phyloP scores from a whole-genome alignment of 768 basidiomycete species.

The Tulasnella sp. region DNA sequence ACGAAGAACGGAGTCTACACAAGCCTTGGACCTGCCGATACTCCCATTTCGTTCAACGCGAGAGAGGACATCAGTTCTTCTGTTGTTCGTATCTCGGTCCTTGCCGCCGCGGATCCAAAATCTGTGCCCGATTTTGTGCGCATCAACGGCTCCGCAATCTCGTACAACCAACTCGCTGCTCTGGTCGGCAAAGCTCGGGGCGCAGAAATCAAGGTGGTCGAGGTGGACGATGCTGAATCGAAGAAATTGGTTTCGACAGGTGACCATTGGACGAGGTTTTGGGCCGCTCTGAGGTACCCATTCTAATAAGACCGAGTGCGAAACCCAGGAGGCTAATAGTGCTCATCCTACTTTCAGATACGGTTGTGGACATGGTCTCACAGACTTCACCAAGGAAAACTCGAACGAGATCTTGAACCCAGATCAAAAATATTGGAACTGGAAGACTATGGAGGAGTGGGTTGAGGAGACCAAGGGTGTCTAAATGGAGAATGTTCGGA shows the following conservation, averaged over 20 bases:
- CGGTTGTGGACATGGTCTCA: constrained; percentile 6
- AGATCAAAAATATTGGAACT: constrained; percentile 4
- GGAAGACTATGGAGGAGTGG: neutral
- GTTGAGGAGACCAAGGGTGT: constrained; percentile 5
- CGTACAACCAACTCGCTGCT: neutral
- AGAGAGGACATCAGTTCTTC: neutral
- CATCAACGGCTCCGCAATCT: neutral
- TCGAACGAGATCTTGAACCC: constrained; percentile 11
- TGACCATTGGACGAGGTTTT: neutral
- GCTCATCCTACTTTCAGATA: neutral
- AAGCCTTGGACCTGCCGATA: neutral
- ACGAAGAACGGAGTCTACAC: neutral
- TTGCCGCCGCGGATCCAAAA: neutral
- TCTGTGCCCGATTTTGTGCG: neutral
- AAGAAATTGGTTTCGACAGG: neutral
- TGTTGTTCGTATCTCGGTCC: neutral
- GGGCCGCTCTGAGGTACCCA: neutral
- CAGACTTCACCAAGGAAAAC: constrained; percentile 15
- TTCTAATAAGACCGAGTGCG: neutral
- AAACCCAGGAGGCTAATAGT: constrained; percentile 6
- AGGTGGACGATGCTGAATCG: neutral
- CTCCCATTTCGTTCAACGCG: neutral
- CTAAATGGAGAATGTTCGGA: neutral
- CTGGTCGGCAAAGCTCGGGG: neutral
- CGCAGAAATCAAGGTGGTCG: neutral